Evolutionary conservation across 1,139 yeast species (phyloP).

Genomic region (Taphrina betulina): DNA sequence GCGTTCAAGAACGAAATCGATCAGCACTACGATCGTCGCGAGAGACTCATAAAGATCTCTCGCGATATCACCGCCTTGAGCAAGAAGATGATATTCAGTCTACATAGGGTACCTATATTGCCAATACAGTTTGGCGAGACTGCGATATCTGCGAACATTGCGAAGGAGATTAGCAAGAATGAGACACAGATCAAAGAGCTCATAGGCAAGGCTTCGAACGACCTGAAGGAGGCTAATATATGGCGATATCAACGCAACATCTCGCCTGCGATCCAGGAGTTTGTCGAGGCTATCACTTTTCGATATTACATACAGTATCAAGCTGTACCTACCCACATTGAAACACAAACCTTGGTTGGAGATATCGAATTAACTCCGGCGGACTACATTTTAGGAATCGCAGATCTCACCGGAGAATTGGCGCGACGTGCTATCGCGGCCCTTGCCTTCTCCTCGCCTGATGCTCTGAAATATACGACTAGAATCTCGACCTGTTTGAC

Average conservation of each 20-base stretch:
- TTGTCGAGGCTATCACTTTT: conserved; percentile 47
- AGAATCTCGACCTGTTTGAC: conserved; percentile 14
- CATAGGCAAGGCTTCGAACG: conserved; percentile 6
- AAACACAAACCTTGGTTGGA: conserved; percentile 17
- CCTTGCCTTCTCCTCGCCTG: conserved; percentile 11
- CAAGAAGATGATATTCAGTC: conserved; percentile 41
- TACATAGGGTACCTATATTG: conserved; percentile 23
- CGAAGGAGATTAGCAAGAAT: conserved; percentile 16
- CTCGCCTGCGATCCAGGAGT: conserved; percentile 41
- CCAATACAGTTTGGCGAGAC: neutral
- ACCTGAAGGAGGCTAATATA: conserved; percentile 20
- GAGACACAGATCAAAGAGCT: conserved; percentile 44
- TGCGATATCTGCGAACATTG: conserved; percentile 15
- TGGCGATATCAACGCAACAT: conserved; percentile 33
- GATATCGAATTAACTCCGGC: conserved; percentile 8
- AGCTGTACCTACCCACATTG: conserved; percentile 13
- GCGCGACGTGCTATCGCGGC: conserved; percentile 43
- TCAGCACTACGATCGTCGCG: conserved; percentile 44
- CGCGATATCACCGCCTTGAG: conserved; percentile 47
- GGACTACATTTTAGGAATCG: conserved; percentile 47
- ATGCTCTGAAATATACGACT: conserved; percentile 8
- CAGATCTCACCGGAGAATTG: conserved; percentile 47
- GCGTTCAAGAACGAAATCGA: conserved; percentile 31
- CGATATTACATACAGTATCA: conserved; percentile 41
- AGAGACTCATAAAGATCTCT: conserved; percentile 44